Evolutionary conservation across 805 yeast genomes (phyloP), one percentile per base, ranked within the genome.

Genomic region (Ogataea pini): DNA sequence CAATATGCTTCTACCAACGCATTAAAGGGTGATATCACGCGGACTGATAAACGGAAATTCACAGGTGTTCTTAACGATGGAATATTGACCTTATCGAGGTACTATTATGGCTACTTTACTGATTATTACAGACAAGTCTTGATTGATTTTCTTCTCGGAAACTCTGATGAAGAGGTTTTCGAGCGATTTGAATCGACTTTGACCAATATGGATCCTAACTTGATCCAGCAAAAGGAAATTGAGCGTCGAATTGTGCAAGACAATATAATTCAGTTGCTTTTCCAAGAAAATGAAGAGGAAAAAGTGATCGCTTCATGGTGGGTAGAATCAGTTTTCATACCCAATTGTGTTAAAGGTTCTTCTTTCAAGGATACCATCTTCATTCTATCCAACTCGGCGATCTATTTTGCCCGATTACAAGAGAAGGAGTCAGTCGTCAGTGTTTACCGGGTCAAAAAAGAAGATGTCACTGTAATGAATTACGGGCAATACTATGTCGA

Each of bases 1-100:
- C 84, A 81, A 51, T 83, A 83, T 58, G 78, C 83, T 2, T 76
- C 79, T 4, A 79, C 85, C 1, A 76, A 75, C 59, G 84, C 83
- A 0, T 61, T 79, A 49, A 75, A 75, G 51, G 78, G 78, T 6
- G 79, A 75, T 46, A 75, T 62, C 51, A 75, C 78, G 1, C 54
- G 79, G 48, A 71, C 75, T 1, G 64, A 71, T 13, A 67, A 70
- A 48, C 61, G 79, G 38, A 69, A 70, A 42, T 68, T 72, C 46
- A 56, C 63, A 25, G 79, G 79, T 0, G 59, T 74, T 5, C 47
- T 75, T 24, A 72, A 65, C 22, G 79, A 75, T 55, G 78, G 63
- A 4, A 29, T 71, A 40, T 54, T 73, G 44, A 70, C 77, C 0
- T 46, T 75, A 47, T 66, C 73, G 1, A 56, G 79, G 36, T 74